Conservation (phyloP, 176 grass and related monocot genomes). For the Bothriochloa decipiens region DNA sequence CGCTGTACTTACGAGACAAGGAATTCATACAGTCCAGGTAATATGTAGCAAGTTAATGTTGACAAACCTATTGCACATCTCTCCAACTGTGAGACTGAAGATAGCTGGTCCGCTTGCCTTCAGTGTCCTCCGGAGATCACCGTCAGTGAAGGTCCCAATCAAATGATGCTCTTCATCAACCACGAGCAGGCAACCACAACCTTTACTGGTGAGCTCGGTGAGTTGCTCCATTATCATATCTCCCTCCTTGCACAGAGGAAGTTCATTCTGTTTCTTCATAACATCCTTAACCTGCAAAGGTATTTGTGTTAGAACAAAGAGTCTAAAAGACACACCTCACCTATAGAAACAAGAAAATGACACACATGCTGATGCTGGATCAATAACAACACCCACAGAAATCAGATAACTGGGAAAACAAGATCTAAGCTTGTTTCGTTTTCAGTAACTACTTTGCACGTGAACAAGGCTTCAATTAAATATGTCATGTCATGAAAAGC, state of each 20-base stretch:
- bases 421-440: not conserved
- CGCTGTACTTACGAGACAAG: not conserved
- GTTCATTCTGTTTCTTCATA: conserved; percentile 94
- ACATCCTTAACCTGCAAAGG: conserved; percentile 92
- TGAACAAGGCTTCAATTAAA: conserved; percentile 26
- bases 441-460: conserved; percentile 11
- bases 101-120: conserved; percentile 73
- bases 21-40: not conserved
- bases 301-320: not conserved
- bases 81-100: conserved; percentile 82
- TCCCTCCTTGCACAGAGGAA: conserved; percentile 87
- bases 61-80: conserved; percentile 95
- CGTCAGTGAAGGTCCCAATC: conserved; percentile 90
- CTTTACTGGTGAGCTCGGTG: conserved; percentile 90
- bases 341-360: conserved; percentile 24
- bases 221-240: conserved; percentile 99
- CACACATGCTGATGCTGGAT: not conserved
- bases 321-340: not conserved
- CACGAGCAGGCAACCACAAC: conserved; percentile 87
- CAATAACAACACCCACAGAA: not conserved
- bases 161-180: conserved; percentile 80
- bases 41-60: conserved; percentile 22
- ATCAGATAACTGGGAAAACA: not conserved
- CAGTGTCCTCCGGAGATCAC: conserved; percentile 79
- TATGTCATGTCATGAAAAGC: conserved; percentile 8